Evolutionary conservation across 139 green algal genomes (phyloP).

Genomic region (Dunaliella primolecta): DNA sequence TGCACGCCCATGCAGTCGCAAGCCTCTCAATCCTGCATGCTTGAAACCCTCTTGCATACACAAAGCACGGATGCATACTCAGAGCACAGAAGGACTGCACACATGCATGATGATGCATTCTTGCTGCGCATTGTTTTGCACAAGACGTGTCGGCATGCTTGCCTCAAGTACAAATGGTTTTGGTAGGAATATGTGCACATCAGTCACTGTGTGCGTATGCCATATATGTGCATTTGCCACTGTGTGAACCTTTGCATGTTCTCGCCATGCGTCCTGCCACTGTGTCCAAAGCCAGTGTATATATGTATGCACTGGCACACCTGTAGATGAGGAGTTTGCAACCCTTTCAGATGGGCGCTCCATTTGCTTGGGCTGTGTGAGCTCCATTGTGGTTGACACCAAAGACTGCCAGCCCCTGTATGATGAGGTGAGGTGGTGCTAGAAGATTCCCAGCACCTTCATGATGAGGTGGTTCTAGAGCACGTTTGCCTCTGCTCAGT

Average conservation of each 20-base stretch:
- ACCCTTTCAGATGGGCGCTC: constrained; percentile 64
- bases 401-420: constrained; percentile 76
- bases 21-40: not conserved
- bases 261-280: not conserved
- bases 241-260: not conserved
- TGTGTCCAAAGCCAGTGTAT: not conserved
- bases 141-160: not conserved
- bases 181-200: not conserved
- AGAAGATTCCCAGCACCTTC: too few species aligned
- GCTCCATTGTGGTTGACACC: constrained; percentile 74
- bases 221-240: not conserved
- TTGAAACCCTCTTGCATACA: too few species aligned
- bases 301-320: too few species aligned
- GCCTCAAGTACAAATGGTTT: constrained; percentile 4
- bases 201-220: not conserved
- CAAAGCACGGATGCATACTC: not conserved
- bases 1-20: not conserved
- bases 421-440: constrained; percentile 45
- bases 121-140: not conserved
- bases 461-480: too few species aligned
- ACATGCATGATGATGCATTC: not conserved
- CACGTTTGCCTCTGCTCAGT: too few species aligned
- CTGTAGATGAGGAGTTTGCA: constrained; percentile 23
- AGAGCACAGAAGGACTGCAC: not conserved
- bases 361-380: constrained; percentile 80